phyloP scores from a whole-genome alignment of 495 filamentous ascomycete species.

The Daldinia concentrica region DNA sequence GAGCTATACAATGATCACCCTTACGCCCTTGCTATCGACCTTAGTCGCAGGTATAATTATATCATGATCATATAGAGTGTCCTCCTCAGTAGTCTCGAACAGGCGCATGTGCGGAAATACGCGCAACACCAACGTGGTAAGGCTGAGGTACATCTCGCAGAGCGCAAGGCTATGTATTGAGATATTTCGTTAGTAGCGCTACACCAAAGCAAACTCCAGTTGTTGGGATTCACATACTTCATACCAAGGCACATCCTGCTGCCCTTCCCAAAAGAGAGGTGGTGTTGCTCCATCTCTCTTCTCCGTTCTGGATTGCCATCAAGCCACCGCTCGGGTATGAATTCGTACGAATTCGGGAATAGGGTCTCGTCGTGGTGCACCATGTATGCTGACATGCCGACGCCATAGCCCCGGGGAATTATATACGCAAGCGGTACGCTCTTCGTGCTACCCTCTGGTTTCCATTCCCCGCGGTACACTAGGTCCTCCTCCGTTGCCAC shows the following conservation, averaged over 20 bases:
- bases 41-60: conserved; percentile 24
- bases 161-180: conserved; percentile 41
- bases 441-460: not conserved
- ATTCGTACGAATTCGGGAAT: conserved; percentile 4
- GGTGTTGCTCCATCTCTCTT: conserved; percentile 14
- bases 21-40: conserved; percentile 37
- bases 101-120: conserved; percentile 44
- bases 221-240: conserved; percentile 2
- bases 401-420: conserved; percentile 13
- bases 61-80: conserved; percentile 39
- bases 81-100: conserved; percentile 41
- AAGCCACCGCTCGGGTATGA: conserved; percentile 16
- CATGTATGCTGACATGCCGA: conserved; percentile 16
- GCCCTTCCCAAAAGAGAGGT: conserved; percentile 14
- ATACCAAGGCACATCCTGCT: conserved; percentile 29
- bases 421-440: conserved; percentile 10
- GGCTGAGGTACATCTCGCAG: conserved; percentile 45
- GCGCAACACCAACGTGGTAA: conserved; percentile 36
- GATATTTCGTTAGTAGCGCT: conserved; percentile 4
- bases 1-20: conserved; percentile 33
- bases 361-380: conserved; percentile 7
- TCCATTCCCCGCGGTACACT: conserved; percentile 3
- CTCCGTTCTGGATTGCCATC: not conserved
- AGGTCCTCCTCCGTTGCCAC: conserved; percentile 8
- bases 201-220: conserved; percentile 24